These are phyloP conservation scores for Kuraishia piskuri DNA, from an alignment of 805 yeast species.

Conservation along the genomic window DNA sequence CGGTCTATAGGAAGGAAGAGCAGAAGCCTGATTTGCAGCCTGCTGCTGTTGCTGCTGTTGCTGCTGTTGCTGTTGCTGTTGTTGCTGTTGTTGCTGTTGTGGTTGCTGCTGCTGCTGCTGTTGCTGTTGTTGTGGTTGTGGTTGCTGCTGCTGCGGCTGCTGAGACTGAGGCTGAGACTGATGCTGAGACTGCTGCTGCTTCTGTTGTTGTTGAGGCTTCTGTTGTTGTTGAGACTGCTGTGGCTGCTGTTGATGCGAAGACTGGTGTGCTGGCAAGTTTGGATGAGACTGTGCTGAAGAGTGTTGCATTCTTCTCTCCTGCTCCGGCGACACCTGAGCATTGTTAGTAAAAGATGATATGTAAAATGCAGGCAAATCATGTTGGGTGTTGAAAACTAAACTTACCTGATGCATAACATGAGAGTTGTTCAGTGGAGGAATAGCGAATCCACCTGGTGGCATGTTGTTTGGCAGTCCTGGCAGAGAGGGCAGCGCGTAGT, in stretches of 20 bases:
- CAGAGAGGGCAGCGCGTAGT: slow-evolving; percentile 42
- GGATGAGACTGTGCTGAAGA: not conserved
- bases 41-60: slow-evolving; percentile 10
- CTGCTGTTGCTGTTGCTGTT: slow-evolving; percentile 15
- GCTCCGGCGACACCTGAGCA: slow-evolving; percentile 18
- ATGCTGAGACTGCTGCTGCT: slow-evolving; percentile 11
- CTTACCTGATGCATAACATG: slow-evolving; percentile 18
- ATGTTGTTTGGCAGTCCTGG: slow-evolving; percentile 40
- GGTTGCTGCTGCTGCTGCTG: slow-evolving; percentile 6
- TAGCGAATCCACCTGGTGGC: slow-evolving; percentile 32
- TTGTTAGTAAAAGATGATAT: slow-evolving; percentile 10
- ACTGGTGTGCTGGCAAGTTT: not conserved
- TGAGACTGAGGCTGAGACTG: slow-evolving; percentile 12
- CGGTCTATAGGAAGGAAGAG: slow-evolving; percentile 49
- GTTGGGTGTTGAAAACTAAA: not conserved
- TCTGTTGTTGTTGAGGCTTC: slow-evolving; percentile 9
- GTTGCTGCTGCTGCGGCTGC: slow-evolving; percentile 15
- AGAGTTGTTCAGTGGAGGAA: slow-evolving; percentile 34
- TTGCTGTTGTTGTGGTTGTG: not conserved
- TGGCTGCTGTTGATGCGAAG: slow-evolving; percentile 1
- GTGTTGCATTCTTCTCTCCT: slow-evolving; percentile 4
- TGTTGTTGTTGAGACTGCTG: not conserved
- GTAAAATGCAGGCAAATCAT: too few species aligned
- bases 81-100: too few species aligned
- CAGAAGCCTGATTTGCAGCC: slow-evolving; percentile 9